Evolutionary conservation across 805 yeast genomes (phyloP).

Genomic region (Candida glaebosa): DNA sequence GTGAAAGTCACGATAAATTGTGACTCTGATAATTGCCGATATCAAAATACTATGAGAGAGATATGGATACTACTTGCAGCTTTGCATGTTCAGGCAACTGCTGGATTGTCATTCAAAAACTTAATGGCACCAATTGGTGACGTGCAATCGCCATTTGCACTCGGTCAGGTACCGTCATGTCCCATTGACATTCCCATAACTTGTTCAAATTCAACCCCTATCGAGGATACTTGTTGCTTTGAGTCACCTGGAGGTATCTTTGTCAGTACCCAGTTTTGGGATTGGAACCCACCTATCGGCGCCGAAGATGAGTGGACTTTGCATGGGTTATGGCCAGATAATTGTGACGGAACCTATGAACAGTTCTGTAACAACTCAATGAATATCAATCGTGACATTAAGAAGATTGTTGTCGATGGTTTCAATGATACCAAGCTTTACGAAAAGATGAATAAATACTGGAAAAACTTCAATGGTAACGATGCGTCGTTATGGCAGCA

Average conservation of each 20-base stretch:
- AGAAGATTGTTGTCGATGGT: conserved; percentile 26
- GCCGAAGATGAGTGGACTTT: conserved; percentile 33
- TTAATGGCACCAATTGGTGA: neutral
- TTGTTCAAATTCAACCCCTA: conserved; percentile 48
- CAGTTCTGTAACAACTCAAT: conserved; percentile 71
- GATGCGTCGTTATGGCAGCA: conserved; percentile 81
- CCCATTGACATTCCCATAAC: conserved; percentile 59
- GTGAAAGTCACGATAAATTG: neutral
- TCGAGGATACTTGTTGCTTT: conserved; percentile 61
- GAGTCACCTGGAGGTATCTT: conserved; percentile 76
- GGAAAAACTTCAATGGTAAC: conserved; percentile 73
- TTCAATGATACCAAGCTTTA: conserved; percentile 52
- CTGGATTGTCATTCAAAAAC: neutral
- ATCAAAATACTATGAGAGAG: neutral
- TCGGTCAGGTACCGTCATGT: conserved; percentile 28
- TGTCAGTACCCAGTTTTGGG: conserved; percentile 91
- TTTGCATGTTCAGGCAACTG: neutral
- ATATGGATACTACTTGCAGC: neutral
- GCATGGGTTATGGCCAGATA: conserved; percentile 46
- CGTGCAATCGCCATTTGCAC: conserved; percentile 1
- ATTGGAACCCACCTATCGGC: conserved; percentile 55
- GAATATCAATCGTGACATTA: conserved; percentile 46
- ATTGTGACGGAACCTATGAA: conserved; percentile 75
- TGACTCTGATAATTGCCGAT: neutral
- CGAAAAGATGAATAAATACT: conserved; percentile 51